Evolutionary conservation across 805 yeast genomes (phyloP).

Genomic region (Candida ipomoeae): DNA sequence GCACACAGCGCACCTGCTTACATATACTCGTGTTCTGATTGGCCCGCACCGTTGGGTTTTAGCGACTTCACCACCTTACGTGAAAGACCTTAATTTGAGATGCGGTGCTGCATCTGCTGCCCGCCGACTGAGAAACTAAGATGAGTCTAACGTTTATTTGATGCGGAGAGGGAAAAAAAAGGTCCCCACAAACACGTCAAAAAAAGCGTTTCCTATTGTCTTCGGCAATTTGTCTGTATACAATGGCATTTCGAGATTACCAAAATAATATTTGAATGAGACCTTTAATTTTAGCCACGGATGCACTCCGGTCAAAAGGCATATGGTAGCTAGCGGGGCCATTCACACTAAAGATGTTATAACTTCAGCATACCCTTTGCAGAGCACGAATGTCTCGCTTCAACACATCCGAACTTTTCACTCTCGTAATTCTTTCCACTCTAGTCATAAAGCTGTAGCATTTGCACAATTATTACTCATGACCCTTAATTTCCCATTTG

Average conservation of each 20-base stretch:
- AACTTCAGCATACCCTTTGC: background rate
- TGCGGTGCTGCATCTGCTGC: background rate
- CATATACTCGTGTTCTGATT: background rate
- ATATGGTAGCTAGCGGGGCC: background rate
- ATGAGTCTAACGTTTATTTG: background rate
- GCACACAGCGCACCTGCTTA: background rate
- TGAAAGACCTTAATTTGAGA: background rate
- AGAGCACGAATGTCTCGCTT: no score
- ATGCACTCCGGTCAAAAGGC: background rate
- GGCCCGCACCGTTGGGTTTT: background rate
- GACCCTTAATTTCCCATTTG: background rate
- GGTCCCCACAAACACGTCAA: background rate
- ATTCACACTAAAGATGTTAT: background rate
- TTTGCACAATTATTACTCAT: no score
- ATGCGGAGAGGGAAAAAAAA: background rate
- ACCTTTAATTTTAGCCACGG: no score
- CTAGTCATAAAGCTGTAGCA: background rate
- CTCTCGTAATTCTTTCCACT: background rate
- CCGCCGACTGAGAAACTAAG: background rate
- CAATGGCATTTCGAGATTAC: no score
- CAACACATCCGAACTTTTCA: no score
- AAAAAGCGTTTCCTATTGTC: no score
- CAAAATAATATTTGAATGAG: no score
- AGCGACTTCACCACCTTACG: background rate
- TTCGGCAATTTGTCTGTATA: no score